Evolutionary conservation across 2,329 filamentous ascomycete genomes (phyloP).

Genomic region (Fusarium compactum): DNA sequence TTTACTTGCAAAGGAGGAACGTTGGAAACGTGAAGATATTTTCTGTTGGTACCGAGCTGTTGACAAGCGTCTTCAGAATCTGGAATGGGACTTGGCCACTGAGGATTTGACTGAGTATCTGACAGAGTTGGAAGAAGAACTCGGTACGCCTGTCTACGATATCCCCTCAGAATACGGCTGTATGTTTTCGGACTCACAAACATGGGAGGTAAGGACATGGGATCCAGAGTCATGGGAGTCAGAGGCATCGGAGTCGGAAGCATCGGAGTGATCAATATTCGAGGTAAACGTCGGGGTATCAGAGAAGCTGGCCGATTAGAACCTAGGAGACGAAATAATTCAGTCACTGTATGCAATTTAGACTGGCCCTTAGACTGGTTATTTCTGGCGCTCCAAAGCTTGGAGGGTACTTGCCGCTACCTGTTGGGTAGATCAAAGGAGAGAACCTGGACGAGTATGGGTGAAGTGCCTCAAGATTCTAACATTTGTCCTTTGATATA

Average conservation of each 20-base stretch:
- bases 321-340: rapidly evolving
- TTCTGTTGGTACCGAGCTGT: conserved; percentile 28
- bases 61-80: conserved; percentile 9
- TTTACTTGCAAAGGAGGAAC: conserved; percentile 8
- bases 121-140: conserved; percentile 15
- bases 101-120: conserved; percentile 19
- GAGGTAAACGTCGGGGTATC: neutral
- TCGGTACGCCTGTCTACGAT: conserved; percentile 1
- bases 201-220: rapidly evolving
- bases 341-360: no score
- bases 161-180: neutral
- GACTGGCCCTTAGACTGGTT: no score
- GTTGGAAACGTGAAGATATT: neutral
- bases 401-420: no score
- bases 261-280: neutral
- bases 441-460: rapidly evolving
- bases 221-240: rapidly evolving
- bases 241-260: neutral
- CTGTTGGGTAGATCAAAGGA: no score
- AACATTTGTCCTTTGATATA: neutral
- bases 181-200: neutral
- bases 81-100: conserved; percentile 1
- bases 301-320: rapidly evolving
- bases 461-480: rapidly evolving
- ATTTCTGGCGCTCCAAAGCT: no score